Evolutionary conservation across 169 alveolate genomes (phyloP).

Genomic region (Plasmodium falciparum): DNA sequence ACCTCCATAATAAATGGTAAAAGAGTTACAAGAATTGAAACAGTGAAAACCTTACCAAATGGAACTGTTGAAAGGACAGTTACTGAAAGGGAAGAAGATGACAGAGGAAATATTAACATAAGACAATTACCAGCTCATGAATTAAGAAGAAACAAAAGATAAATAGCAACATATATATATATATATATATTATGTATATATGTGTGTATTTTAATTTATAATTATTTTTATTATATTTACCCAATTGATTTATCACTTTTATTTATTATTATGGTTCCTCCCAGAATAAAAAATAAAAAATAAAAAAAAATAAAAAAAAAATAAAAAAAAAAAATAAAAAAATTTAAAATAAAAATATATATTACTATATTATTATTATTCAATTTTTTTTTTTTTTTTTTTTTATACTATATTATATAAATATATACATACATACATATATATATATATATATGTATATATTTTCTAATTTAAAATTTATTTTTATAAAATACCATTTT

Average conservation of each 20-base stretch:
- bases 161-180: neutral
- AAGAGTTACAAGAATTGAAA: constrained; percentile 77
- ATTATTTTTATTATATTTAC: no score
- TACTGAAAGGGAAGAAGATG: constrained; percentile 79
- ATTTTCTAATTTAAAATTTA: neutral
- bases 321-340: no score
- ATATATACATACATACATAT: neutral
- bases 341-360: neutral
- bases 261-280: no score
- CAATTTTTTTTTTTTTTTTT: neutral
- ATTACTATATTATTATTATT: neutral
- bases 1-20: constrained; percentile 78
- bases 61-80: constrained; percentile 79
- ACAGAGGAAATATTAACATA: constrained; percentile 74
- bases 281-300: no score
- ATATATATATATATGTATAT: neutral
- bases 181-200: no score
- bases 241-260: no score
- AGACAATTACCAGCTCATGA: constrained; percentile 75
- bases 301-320: no score
- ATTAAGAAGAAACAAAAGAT: constrained; percentile 42
- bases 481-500: no score
- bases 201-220: no score
- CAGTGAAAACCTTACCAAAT: constrained; percentile 74
- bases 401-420: neutral